Evolutionary conservation across 2,329 filamentous ascomycete genomes (phyloP).

Genomic region (Celoporthe dispersa): DNA sequence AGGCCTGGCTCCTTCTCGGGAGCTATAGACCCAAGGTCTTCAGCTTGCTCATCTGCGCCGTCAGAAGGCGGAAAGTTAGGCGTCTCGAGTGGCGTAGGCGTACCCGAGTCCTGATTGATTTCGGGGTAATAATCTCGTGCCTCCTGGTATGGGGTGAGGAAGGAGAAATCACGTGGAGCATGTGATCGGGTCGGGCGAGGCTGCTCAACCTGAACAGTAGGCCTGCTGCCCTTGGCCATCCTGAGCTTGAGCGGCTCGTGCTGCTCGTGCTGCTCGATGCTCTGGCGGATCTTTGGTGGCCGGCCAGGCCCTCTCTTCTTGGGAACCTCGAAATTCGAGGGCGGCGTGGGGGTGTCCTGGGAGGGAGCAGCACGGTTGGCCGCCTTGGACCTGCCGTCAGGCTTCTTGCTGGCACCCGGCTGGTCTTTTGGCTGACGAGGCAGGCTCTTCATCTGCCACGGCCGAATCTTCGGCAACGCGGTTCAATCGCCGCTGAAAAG

Average conservation of each 20-base stretch:
- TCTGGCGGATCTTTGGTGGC: conserved; percentile 25
- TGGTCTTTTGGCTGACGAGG: conserved; percentile 14
- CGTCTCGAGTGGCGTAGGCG: conserved; percentile 24
- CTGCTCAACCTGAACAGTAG: conserved; percentile 15
- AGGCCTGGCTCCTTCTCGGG: conserved; percentile 18
- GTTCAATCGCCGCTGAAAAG: conserved; percentile 23
- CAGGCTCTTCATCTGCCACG: conserved; percentile 20
- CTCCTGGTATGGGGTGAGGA: conserved; percentile 27
- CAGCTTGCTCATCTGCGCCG: conserved; percentile 16
- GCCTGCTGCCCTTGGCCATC: conserved; percentile 12
- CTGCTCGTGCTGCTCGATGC: conserved; percentile 23
- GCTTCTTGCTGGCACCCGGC: conserved; percentile 18
- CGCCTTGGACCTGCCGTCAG: conserved; percentile 20
- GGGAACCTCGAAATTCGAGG: conserved; percentile 19
- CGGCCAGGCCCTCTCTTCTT: conserved; percentile 27
- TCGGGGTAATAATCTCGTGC: conserved; percentile 25
- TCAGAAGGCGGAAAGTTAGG: conserved; percentile 23
- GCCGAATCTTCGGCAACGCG: conserved; percentile 21
- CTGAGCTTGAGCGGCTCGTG: conserved; percentile 22
- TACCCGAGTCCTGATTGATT: conserved; percentile 20
- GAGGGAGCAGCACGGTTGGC: conserved; percentile 8
- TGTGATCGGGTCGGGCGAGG: conserved; percentile 20
- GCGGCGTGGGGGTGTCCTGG: background rate
- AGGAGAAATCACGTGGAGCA: conserved; percentile 22
- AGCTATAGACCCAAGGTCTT: conserved; percentile 23